Conservation (phyloP, 495 filamentous ascomycete genomes). For the Talaromyces adpressus region DNA sequence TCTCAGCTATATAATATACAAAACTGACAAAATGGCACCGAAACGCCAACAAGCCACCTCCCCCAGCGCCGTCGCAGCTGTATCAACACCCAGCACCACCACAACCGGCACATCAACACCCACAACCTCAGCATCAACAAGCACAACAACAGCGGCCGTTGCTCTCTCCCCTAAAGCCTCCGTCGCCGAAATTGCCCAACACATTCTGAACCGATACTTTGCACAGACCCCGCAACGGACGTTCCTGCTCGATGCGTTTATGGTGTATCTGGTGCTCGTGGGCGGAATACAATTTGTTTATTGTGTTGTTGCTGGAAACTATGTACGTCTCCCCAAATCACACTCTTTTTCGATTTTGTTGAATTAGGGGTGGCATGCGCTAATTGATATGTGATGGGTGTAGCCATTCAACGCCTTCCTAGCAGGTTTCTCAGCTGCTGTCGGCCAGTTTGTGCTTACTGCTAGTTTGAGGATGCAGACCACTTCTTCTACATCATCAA, state of each 20-base stretch:
- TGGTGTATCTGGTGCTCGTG: constrained; percentile 80
- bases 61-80: constrained; percentile 25
- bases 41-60: constrained; percentile 39
- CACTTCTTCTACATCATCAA: constrained; percentile 1
- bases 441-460: constrained; percentile 95
- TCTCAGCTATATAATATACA: background rate
- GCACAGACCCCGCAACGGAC: constrained; percentile 79
- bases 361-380: no score
- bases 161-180: constrained; percentile 37
- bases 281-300: constrained; percentile 91
- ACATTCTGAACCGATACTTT: constrained; percentile 68
- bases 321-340: constrained; percentile 41
- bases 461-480: constrained; percentile 90
- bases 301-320: constrained; percentile 88
- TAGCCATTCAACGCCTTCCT: constrained; percentile 99
- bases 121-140: constrained; percentile 11
- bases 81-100: constrained; percentile 19
- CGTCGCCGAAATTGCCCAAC: constrained; percentile 43
- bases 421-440: constrained; percentile 87
- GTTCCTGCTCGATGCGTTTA: constrained; percentile 86
- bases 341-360: background rate
- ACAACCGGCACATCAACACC: constrained; percentile 27
- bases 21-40: constrained; percentile 34
- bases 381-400: background rate
- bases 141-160: constrained; percentile 27